phyloP scores from a whole-genome alignment of 1,139 yeast species.

The Hyphopichia khmerensis region DNA sequence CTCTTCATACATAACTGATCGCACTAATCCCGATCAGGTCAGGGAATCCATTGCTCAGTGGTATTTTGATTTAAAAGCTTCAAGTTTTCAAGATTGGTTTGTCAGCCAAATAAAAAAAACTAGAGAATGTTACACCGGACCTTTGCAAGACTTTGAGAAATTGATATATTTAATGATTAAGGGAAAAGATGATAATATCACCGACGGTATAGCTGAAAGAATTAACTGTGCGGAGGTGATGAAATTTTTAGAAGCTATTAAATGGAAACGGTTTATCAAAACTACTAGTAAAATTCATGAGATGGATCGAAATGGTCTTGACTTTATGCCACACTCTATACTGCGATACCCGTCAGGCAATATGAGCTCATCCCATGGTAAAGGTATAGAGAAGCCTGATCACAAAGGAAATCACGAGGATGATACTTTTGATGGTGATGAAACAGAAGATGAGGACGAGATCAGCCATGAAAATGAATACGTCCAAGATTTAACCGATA shows the following conservation, averaged over 20 bases:
- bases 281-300: not conserved
- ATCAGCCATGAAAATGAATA: constrained; percentile 5
- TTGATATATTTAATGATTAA: constrained; percentile 34
- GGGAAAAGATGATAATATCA: constrained; percentile 16
- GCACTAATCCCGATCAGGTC: constrained; percentile 32
- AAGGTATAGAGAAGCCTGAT: too few species aligned
- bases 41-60: constrained; percentile 28
- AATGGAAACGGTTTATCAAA: constrained; percentile 6
- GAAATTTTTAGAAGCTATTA: constrained; percentile 6
- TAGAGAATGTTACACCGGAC: constrained; percentile 6
- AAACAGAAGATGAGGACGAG: not conserved
- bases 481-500: constrained; percentile 4
- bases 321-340: not conserved
- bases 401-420: too few species aligned
- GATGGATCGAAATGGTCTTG: not conserved
- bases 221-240: constrained; percentile 18
- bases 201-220: constrained; percentile 6
- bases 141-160: constrained; percentile 18
- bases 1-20: constrained; percentile 24
- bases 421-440: too few species aligned
- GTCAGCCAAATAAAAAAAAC: constrained; percentile 5
- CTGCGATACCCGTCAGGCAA: not conserved
- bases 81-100: constrained; percentile 29
- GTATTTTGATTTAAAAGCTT: constrained; percentile 23
- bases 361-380: too few species aligned